phyloP scores from a whole-genome alignment of 768 basidiomycete species.

The Pleurotus djamor region DNA sequence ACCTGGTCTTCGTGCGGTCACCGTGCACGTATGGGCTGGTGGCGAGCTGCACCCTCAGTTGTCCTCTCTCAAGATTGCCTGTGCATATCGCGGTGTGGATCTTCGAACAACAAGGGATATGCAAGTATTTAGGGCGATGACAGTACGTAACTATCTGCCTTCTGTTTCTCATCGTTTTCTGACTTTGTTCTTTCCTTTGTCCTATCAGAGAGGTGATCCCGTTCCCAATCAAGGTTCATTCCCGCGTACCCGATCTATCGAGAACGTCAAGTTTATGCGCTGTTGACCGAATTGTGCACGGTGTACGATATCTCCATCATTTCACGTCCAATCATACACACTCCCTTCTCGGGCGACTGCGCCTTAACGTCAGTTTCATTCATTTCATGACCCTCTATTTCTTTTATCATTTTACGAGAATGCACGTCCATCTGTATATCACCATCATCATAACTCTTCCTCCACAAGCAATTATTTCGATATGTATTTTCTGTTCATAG shows the following conservation, averaged over 20 bases:
- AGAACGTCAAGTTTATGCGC: constrained; percentile 12
- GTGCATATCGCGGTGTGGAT: constrained; percentile 59
- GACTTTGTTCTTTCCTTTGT: constrained; percentile 6
- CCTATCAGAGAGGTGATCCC: constrained; percentile 18
- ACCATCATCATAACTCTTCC: background rate
- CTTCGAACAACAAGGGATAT: constrained; percentile 51
- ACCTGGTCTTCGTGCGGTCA: constrained; percentile 43
- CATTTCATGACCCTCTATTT: constrained; percentile 1
- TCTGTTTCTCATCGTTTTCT: constrained; percentile 10
- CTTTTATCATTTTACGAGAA: background rate
- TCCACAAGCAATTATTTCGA: background rate
- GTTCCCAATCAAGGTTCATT: constrained; percentile 12
- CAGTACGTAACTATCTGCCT: constrained; percentile 34
- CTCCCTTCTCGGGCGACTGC: background rate
- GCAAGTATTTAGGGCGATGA: constrained; percentile 45
- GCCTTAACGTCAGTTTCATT: constrained; percentile 4
- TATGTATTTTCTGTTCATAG: background rate
- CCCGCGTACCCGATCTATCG: constrained; percentile 13
- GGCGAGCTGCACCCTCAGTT: constrained; percentile 50
- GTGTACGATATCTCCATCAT: background rate
- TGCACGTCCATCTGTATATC: constrained; percentile 6
- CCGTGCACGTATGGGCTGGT: constrained; percentile 52
- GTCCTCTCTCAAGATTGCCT: constrained; percentile 57
- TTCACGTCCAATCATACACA: background rate
- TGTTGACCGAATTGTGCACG: background rate